Evolutionary conservation across 208 protist genomes (phyloP), one percentile per base, ranked within the genome.

Genomic region (Acanthamoeba quina): DNA sequence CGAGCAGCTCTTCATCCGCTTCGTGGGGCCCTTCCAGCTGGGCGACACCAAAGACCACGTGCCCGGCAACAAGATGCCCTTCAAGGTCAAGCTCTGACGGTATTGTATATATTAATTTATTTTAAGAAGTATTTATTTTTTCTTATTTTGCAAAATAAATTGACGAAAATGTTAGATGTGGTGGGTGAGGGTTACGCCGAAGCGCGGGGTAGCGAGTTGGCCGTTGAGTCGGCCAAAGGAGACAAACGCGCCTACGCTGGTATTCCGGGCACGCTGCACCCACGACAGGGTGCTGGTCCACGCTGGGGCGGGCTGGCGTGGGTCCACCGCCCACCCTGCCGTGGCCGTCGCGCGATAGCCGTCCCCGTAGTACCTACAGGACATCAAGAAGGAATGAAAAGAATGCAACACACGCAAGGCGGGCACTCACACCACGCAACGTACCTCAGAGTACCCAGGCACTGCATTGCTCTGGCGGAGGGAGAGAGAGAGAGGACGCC

Each of bases 1-100:
- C 49, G 76, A 85, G 49, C 76, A 85, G 44, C 15, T 85, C 26
- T 37, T 85, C 13, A 85, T 85, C n/a, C 76, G 76, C 44, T 85
- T 85, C 76, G 24, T 85, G 9, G 76, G 76, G 1, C 76, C 76
- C 9, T 85, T 85, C 49, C 76, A 85, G 76, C 76, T 85, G 76
- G 76, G 76, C 44, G 76, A 85, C n/a, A 60, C 49, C 76, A 85
- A 85, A 6, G 76, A 85, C 11, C 41, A 60, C 41, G 76, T 85
- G 9, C 76, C 76, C 49, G 19, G 56, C 2, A 62, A 62, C 76
- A 85, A 85, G 29, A 4, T 85, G 76, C 76, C 76, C 11, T 85
- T 85, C 76, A 85, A 85, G 31, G 49, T 85, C 41, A 60, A 62
- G 49, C 76, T 85, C 29, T 68, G n/a, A n/a, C n/a, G n/a, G n/a